Evolutionary conservation across 495 filamentous ascomycete species (phyloP).

Genomic region (Rostrohypoxylon terebratum): DNA sequence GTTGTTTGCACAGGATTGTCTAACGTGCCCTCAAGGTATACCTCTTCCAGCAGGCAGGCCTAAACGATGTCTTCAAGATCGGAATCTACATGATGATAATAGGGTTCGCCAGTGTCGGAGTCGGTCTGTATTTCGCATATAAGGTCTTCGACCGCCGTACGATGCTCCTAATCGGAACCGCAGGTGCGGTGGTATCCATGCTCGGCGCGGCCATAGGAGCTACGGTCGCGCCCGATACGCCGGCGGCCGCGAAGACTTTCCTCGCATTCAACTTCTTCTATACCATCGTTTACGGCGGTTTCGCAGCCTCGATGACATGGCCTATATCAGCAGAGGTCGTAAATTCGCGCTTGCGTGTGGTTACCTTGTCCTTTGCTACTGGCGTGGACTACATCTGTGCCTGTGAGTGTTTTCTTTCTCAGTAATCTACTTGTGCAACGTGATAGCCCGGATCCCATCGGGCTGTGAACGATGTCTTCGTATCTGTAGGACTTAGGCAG

Average conservation of each 20-base stretch:
- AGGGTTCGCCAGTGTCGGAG: constrained; percentile 57
- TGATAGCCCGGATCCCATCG: background rate
- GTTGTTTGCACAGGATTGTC: constrained; percentile 12
- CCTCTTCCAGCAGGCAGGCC: constrained; percentile 48
- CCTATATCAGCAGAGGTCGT: constrained; percentile 53
- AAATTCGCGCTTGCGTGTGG: constrained; percentile 55
- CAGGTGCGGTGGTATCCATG: constrained; percentile 58
- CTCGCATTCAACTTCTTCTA: constrained; percentile 54
- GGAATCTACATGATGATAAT: constrained; percentile 57
- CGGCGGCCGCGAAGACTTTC: constrained; percentile 57
- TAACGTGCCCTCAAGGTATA: constrained; percentile 48
- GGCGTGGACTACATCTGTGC: constrained; percentile 55
- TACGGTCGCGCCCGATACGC: constrained; percentile 51
- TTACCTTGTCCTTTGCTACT: constrained; percentile 56
- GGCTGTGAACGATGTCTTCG: background rate
- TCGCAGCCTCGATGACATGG: constrained; percentile 57
- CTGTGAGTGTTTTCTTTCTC: constrained; percentile 39
- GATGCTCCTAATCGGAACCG: constrained; percentile 58
- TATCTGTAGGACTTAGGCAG: constrained; percentile 11
- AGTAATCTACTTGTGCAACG: constrained; percentile 6
- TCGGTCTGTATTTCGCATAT: constrained; percentile 57
- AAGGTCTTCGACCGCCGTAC: constrained; percentile 59
- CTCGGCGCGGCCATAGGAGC: constrained; percentile 40
- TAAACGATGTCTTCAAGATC: constrained; percentile 44
- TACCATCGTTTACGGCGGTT: constrained; percentile 57